Conservation (phyloP, 2,329 filamentous ascomycete genomes). For the Hypoxylon sp. region DNA sequence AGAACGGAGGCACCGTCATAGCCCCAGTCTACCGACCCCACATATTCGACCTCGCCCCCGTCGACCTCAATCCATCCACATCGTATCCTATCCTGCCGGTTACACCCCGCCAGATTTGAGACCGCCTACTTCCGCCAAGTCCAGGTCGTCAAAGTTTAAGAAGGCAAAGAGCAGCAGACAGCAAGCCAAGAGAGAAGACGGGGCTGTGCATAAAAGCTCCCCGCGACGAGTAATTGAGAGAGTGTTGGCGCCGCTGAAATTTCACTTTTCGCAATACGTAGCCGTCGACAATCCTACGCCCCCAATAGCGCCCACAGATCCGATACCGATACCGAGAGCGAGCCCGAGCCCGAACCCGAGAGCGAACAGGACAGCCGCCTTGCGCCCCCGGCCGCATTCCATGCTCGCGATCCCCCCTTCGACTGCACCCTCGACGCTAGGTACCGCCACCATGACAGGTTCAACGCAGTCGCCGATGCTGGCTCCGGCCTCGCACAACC, state of each 20-base stretch:
- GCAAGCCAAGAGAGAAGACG: constrained; percentile 43
- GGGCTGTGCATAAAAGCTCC: constrained; percentile 46
- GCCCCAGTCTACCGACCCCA: constrained; percentile 52
- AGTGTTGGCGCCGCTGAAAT: constrained; percentile 51
- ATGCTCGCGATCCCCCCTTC: constrained; percentile 46
- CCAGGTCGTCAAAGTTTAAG: constrained; percentile 56
- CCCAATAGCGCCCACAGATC: constrained; percentile 10
- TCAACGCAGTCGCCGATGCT: constrained; percentile 46
- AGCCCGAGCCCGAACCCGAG: no score
- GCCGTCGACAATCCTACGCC: constrained; percentile 37
- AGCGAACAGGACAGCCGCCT: constrained; percentile 24
- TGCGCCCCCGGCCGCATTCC: constrained; percentile 42
- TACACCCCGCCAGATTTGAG: constrained; percentile 61
- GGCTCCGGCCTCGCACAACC: constrained; percentile 46
- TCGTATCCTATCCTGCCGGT: constrained; percentile 60
- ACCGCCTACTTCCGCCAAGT: constrained; percentile 58
- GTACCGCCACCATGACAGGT: constrained; percentile 49
- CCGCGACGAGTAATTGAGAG: constrained; percentile 53
- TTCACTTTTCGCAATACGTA: constrained; percentile 43
- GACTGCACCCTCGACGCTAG: constrained; percentile 40
- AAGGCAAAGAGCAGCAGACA: constrained; percentile 45
- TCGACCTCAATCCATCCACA: constrained; percentile 66
- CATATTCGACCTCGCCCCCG: constrained; percentile 64
- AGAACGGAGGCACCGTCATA: constrained; percentile 44
- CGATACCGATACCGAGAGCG: constrained; percentile 21